Evolutionary conservation across 2,329 filamentous ascomycete species (phyloP).

Genomic region (Xylariaceae sp.): DNA sequence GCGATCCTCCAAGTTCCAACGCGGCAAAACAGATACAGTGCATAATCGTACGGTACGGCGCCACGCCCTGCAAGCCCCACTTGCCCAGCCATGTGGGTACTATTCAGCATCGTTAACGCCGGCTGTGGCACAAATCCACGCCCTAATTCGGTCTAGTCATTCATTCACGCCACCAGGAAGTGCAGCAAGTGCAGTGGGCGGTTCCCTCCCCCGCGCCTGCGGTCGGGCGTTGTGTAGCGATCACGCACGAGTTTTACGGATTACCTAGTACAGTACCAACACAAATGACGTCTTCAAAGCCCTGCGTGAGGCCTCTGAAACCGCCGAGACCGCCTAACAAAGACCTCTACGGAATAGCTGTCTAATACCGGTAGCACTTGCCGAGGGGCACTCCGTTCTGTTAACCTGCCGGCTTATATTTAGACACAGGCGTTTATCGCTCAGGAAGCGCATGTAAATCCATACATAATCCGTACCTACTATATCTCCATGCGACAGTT

Average conservation of each 20-base stretch:
- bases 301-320: neutral
- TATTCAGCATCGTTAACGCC: too few relatives aligned
- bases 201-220: neutral
- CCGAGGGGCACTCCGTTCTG: neutral
- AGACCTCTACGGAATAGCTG: neutral
- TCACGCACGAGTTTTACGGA: neutral
- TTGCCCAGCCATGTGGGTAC: too few relatives aligned
- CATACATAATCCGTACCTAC: too few relatives aligned
- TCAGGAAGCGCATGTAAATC: neutral
- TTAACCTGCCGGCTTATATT: too few relatives aligned
- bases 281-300: neutral
- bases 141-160: too few relatives aligned
- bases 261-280: neutral
- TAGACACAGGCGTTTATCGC: neutral
- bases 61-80: too few relatives aligned
- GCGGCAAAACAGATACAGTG: too few relatives aligned
- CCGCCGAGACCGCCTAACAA: neutral
- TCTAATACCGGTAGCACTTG: neutral
- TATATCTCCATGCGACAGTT: neutral
- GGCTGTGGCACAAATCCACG: too few relatives aligned
- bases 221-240: neutral
- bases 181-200: neutral
- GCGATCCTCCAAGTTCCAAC: too few relatives aligned
- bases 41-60: too few relatives aligned
- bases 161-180: too few relatives aligned